Conservation (phyloP, 192 early-diverging fungal species). For the Borealophlyctis nickersoniae region DNA sequence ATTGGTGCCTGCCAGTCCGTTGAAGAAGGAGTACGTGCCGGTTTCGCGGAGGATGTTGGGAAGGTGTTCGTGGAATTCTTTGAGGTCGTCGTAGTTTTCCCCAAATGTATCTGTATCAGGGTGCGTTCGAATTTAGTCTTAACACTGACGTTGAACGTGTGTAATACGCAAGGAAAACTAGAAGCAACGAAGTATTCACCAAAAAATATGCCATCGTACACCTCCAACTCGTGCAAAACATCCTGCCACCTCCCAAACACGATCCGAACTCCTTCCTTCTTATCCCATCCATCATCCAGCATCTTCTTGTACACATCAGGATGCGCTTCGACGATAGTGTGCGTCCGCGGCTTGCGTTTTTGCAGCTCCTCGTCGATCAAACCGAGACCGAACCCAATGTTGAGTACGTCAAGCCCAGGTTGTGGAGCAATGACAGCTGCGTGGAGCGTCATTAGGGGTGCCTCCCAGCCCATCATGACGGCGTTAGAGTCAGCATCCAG, state of each 20-base stretch:
- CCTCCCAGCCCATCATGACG: conserved; percentile 99
- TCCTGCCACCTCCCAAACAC: conserved; percentile 91
- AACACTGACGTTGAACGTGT: not conserved
- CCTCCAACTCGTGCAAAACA: conserved; percentile 64
- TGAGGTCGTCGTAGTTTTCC: conserved; percentile 83
- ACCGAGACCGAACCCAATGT: conserved; percentile 89
- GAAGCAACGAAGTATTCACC: conserved; percentile 18
- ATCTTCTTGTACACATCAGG: conserved; percentile 92
- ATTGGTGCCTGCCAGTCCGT: conserved; percentile 90
- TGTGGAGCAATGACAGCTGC: conserved; percentile 65
- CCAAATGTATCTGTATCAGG: conserved; percentile 74
- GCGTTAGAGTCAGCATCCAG: conserved; percentile 85
- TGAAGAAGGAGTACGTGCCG: conserved; percentile 92
- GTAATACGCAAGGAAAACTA: conserved; percentile 5
- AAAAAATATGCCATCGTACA: conserved; percentile 94
- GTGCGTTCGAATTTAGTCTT: not conserved
- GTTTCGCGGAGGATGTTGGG: conserved; percentile 56
- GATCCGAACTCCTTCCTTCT: conserved; percentile 76
- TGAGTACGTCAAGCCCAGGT: conserved; percentile 56
- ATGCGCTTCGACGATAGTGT: conserved; percentile 96
- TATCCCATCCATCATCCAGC: conserved; percentile 80
- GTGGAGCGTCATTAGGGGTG: conserved; percentile 85
- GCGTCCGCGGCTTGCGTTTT: conserved; percentile 56
- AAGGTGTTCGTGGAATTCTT: conserved; percentile 67
- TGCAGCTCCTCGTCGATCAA: conserved; percentile 85